phyloP scores from a whole-genome alignment of 257 asterid genomes.

The Salvia rosmarinus region DNA sequence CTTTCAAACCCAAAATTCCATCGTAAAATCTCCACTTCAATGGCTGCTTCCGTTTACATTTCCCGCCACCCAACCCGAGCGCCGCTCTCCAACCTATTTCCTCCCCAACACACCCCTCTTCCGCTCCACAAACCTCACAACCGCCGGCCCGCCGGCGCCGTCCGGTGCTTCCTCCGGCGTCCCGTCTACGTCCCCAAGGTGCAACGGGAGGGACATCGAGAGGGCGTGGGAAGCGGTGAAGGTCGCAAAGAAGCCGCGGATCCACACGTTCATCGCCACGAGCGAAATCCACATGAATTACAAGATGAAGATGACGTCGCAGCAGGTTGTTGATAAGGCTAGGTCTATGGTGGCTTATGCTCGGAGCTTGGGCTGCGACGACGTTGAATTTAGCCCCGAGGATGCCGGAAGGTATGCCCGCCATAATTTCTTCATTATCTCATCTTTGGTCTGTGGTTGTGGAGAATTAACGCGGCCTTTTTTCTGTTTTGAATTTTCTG shows the following conservation, averaged over 20 bases:
- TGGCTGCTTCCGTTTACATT: conserved; percentile 37
- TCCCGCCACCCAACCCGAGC: conserved; percentile 22
- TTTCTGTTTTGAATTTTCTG: neutral
- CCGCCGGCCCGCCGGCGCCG: conserved; percentile 34
- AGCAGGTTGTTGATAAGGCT: conserved; percentile 79
- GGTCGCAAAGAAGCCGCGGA: conserved; percentile 79
- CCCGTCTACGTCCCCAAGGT: conserved; percentile 83
- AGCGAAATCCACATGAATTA: conserved; percentile 86
- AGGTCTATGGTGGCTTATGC: conserved; percentile 86
- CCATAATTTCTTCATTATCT: conserved; percentile 4
- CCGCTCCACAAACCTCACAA: conserved; percentile 23
- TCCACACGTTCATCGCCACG: conserved; percentile 92
- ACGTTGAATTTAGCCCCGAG: conserved; percentile 94
- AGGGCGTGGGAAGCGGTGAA: conserved; percentile 96
- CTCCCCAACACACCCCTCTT: conserved; percentile 5
- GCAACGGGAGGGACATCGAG: conserved; percentile 81
- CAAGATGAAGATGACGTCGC: conserved; percentile 80
- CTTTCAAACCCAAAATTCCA: too few relatives aligned
- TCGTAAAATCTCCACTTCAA: neutral
- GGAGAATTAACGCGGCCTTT: neutral
- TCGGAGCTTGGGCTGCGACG: conserved; percentile 80
- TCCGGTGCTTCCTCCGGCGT: conserved; percentile 59
- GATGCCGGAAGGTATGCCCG: conserved; percentile 85
- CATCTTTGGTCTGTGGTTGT: conserved; percentile 15
- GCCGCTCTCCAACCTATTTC: conserved; percentile 5